phyloP scores from a whole-genome alignment of 805 yeast species.

The Candida insectalens region DNA sequence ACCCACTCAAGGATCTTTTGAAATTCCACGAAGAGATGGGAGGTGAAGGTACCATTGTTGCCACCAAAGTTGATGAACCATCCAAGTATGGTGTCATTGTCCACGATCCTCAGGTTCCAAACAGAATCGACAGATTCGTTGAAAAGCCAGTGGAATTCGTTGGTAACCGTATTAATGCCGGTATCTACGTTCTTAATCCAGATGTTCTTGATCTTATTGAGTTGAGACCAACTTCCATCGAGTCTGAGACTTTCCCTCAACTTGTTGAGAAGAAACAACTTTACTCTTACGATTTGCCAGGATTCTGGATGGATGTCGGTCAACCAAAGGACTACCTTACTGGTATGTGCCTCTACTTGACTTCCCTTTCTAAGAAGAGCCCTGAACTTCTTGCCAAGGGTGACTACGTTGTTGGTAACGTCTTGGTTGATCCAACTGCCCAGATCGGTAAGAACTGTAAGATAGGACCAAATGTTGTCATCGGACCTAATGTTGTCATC shows the following conservation, averaged over 20 bases:
- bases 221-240: conserved; percentile 97
- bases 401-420: conserved; percentile 80
- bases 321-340: conserved; percentile 99
- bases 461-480: conserved; percentile 96
- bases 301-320: conserved; percentile 99
- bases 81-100: conserved; percentile 99
- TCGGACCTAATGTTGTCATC: conserved; percentile 91
- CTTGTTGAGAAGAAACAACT: conserved; percentile 82
- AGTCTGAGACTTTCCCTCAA: conserved; percentile 98
- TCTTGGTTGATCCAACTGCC: conserved; percentile 90
- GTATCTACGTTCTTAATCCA: conserved; percentile 97
- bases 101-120: conserved; percentile 89
- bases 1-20: conserved; percentile 90
- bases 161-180: conserved; percentile 99
- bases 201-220: conserved; percentile 93
- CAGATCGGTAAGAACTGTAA: conserved; percentile 86
- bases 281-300: conserved; percentile 95
- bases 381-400: conserved; percentile 56
- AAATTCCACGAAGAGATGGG: conserved; percentile 93
- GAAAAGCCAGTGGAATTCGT: conserved; percentile 99
- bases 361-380: conserved; percentile 72
- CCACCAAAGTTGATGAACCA: conserved; percentile 99
- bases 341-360: conserved; percentile 88
- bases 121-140: conserved; percentile 95
- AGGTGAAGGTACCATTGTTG: conserved; percentile 97